Evolutionary conservation across 805 yeast species (phyloP), one percentile per base, ranked within the genome.

Genomic region (Zygoascus biomembranicola): DNA sequence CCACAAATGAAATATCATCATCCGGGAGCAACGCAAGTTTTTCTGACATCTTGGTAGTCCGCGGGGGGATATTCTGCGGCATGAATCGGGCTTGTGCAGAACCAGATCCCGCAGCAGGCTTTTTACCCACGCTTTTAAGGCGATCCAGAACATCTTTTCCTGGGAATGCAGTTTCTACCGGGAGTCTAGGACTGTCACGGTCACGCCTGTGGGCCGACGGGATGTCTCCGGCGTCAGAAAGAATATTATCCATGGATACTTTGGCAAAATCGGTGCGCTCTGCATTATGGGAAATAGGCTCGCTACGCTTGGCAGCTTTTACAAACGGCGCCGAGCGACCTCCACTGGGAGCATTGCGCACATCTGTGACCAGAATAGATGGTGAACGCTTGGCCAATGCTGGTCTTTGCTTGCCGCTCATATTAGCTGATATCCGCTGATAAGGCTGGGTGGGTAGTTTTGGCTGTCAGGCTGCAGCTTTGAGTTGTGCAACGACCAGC

Each of bases 331-430:
- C 70, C 32, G 49, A 46, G 26, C 71, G 59, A 53, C 47, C 57
- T 55, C 57, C 75, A 74, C 20, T 73, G 68, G 56, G 52, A 69
- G 73, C 55, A 72, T 72, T 77, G 56, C 98, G 75, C 2, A 87
- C 81, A 70, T 90, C 98, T 0, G 98, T 92, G 41, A 90, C 98
- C 54, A 90, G 75, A 63, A 90, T 90, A 1, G 96, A 87, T 10
- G 98, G 97, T 32, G 97, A 87, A 61, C 97, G 72, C 62, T 87
- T 87, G 13, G 96, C 88, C 5, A 87, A 82, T 2, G 86, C 84
- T 16, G 54, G n/a, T 41, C 47, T 49, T 10, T 46, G 58, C 48
- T 51, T 44, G 32, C 50, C 46, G 16, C 55, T 42, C 59, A 57
- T 54, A 48, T 47, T 51, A 16, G n/a, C 18, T 37, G 18, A 37